These are phyloP conservation scores for Phytophthora melonis DNA, from an alignment of 352 stramenopile genomes.

Conservation along the genomic window DNA sequence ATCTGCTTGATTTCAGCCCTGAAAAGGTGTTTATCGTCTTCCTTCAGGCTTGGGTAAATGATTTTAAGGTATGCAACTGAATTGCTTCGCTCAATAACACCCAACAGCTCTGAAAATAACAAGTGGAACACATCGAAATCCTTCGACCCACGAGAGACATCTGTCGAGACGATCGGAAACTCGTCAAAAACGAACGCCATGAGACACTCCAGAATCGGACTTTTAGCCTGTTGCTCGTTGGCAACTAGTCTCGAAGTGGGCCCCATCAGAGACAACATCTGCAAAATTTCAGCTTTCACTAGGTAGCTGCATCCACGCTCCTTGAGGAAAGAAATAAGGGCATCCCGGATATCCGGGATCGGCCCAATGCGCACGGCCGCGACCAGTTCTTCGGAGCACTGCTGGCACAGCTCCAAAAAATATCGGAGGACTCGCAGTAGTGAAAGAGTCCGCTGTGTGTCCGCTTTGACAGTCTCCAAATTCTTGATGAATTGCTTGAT, in stretches of 20 bases:
- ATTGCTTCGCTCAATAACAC: slow-evolving; percentile 64
- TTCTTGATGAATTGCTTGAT: slow-evolving; percentile 56
- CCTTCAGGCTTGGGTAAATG: slow-evolving; percentile 71
- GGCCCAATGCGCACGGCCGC: slow-evolving; percentile 37
- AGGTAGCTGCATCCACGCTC: slow-evolving; percentile 55
- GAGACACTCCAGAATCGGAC: slow-evolving; percentile 45
- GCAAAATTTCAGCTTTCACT: slow-evolving; percentile 68
- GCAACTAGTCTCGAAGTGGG: slow-evolving; percentile 22
- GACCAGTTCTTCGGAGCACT: slow-evolving; percentile 46
- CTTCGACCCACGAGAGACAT: slow-evolving; percentile 67
- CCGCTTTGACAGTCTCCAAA: slow-evolving; percentile 20
- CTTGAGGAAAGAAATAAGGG: slow-evolving; percentile 48
- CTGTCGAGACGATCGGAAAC: slow-evolving; percentile 79
- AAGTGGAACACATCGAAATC: slow-evolving; percentile 73
- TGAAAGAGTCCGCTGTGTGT: slow-evolving; percentile 50
- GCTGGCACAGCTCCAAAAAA: slow-evolving; percentile 52
- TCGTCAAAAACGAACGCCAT: slow-evolving; percentile 70
- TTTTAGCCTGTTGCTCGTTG: slow-evolving; percentile 12
- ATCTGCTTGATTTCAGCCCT: slow-evolving; percentile 55
- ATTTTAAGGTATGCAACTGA: slow-evolving; percentile 56
- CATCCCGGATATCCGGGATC: slow-evolving; percentile 52
- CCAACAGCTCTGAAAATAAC: slow-evolving; percentile 62
- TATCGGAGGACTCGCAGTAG: slow-evolving; percentile 55
- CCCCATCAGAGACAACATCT: slow-evolving; percentile 48
- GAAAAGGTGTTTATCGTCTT: slow-evolving; percentile 69